Evolutionary conservation across 768 basidiomycete species (phyloP), one percentile per base, ranked within the genome.

Genomic region (Pulveroboletus ravenelii): DNA sequence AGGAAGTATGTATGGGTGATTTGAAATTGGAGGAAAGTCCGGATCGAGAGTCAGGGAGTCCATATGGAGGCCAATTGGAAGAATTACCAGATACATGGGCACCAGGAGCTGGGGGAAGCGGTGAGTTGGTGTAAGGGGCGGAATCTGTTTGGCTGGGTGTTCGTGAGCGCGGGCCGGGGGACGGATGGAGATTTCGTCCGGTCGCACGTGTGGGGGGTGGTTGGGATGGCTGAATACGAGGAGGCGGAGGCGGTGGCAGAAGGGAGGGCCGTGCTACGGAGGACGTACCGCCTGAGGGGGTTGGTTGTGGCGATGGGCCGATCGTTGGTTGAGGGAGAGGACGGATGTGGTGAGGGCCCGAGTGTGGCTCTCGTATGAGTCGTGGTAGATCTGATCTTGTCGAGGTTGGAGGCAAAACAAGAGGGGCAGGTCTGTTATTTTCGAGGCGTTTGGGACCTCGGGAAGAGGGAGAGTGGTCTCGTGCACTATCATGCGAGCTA

Each of bases 351-450:
- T 45, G 34, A 5, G 41, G n/a, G 15, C 79, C 76, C 14, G 69
- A 69, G 53, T 71, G 58, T 25, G 75, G 75, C 54, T 88, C 84
- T 44, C 84, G 79, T 37, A 87, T 78, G 50, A 92, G 73, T 17
- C 81, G 81, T 6, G 91, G 91, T 1, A 93, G 79, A 62, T 86
- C 84, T 14, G 74, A 70, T 36, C 82, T 73, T 4, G 72, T 72
- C 10, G 75, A 64, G 51, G 75, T 76, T 1, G 75, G 74, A 15
- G 79, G 75, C 10, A 95, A 74, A 56, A 87, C 81, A n/a, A 95
- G 72, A 0, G 93, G 92, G 0, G 92, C 86, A 5, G 92, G 93
- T 52, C 92, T 72, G 36, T 74, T 78, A 45, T 72, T 78, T 57
- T 87, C 80, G 25, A 81, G 72, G 20, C 81, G 75, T 54, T 81